phyloP scores from a whole-genome alignment of 345 rosid species.

The Garcia nutans region DNA sequence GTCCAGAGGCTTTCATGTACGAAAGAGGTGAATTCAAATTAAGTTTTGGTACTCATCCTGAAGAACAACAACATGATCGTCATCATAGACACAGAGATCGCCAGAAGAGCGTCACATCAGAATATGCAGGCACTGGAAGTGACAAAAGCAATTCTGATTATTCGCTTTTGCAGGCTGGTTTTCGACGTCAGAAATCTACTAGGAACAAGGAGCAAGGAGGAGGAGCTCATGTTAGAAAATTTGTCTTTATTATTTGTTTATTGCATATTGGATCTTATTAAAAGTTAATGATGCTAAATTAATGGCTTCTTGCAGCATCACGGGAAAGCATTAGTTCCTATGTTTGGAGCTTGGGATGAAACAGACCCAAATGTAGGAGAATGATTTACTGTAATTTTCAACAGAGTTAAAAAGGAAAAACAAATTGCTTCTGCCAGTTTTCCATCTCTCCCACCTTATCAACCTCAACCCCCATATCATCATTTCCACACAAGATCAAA shows the following conservation, averaged over 20 bases:
- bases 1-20: constrained; percentile 29
- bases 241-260: not conserved
- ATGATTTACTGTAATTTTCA: constrained; percentile 44
- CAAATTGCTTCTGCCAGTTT: constrained; percentile 25
- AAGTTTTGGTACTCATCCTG: constrained; percentile 6
- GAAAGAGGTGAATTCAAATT: not conserved
- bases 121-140: constrained; percentile 15
- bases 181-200: constrained; percentile 12
- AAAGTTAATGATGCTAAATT: too few relatives aligned
- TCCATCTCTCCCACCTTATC: constrained; percentile 13
- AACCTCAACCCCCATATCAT: not conserved
- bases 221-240: not conserved
- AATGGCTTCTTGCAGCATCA: constrained; percentile 31
- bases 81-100: not conserved
- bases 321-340: constrained; percentile 41
- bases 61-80: too few relatives aligned
- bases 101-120: constrained; percentile 10
- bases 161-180: constrained; percentile 13
- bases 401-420: constrained; percentile 52
- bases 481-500: not conserved
- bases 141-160: constrained; percentile 29
- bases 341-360: constrained; percentile 66
- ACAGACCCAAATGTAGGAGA: constrained; percentile 48
- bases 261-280: too few relatives aligned
- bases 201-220: constrained; percentile 14